A percentile compares a stretch with the other conserved stretches of the same genome.
Evolutionary conservation across 139 green algal species (phyloP).

Genomic region (Chlorella ohadii): DNA sequence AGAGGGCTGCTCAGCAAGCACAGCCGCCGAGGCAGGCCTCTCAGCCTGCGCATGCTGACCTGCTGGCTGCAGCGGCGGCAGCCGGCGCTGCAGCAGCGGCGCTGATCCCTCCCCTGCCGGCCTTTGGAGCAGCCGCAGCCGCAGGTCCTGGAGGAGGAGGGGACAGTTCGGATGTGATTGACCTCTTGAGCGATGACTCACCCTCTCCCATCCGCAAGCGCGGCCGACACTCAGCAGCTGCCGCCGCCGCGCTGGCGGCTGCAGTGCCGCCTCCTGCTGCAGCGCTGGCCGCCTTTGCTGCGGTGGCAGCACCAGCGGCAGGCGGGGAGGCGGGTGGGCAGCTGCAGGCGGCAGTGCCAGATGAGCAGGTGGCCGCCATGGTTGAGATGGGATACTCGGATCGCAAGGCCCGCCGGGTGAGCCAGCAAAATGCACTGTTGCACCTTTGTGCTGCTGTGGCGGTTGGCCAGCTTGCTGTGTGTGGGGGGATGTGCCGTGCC

Average conservation of each 20-base stretch:
- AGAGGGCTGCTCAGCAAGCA: too few relatives aligned
- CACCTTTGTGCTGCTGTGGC: too few relatives aligned
- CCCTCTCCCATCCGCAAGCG: background rate
- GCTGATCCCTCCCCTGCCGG: background rate
- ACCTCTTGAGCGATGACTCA: slow-evolving; percentile 19
- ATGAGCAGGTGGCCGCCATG: slow-evolving; percentile 32
- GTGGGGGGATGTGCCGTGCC: too few relatives aligned
- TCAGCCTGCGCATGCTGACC: background rate
- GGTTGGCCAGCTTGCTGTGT: too few relatives aligned
- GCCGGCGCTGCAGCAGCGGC: background rate
- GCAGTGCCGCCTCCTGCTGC: background rate
- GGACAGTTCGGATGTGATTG: background rate
- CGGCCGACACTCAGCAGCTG: too few relatives aligned
- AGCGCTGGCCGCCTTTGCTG: background rate
- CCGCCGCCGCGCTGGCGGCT: background rate
- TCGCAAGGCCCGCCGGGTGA: slow-evolving; percentile 32
- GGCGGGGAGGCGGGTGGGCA: background rate
- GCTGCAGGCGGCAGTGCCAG: background rate
- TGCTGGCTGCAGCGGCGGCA: too few relatives aligned
- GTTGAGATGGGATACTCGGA: slow-evolving; percentile 39
- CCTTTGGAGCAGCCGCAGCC: background rate
- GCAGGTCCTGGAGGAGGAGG: background rate
- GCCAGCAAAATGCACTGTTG: background rate
- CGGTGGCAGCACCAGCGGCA: background rate
- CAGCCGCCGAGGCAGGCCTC: background rate